These are phyloP conservation scores for Gastrolobium bilobum DNA, from an alignment of 306 rosid species.

Conservation along the genomic window DNA sequence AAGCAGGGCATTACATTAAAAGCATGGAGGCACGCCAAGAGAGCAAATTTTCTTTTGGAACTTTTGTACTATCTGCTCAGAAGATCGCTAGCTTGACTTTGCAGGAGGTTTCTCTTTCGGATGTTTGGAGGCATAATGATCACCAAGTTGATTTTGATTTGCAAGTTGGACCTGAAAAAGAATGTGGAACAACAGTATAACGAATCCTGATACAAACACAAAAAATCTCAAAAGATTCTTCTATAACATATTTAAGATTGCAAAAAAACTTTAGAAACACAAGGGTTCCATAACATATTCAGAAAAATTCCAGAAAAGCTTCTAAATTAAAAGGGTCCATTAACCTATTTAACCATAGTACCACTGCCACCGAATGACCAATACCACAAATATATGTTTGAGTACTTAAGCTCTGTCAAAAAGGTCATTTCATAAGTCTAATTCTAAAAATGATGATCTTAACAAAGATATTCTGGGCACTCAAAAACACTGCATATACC, in stretches of 20 bases:
- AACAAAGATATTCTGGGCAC: background rate
- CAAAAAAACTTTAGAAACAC: slow-evolving; percentile 24
- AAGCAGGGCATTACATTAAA: slow-evolving; percentile 44
- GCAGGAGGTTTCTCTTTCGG: slow-evolving; percentile 92
- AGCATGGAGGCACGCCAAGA: slow-evolving; percentile 42
- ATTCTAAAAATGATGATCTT: background rate
- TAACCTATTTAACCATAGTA: slow-evolving; percentile 17
- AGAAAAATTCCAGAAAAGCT: slow-evolving; percentile 4
- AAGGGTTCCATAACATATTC: slow-evolving; percentile 5
- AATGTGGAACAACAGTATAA: slow-evolving; percentile 31
- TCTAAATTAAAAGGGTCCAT: slow-evolving; percentile 5
- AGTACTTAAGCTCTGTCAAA: background rate
- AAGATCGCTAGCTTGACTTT: slow-evolving; percentile 63
- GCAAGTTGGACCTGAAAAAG: slow-evolving; percentile 84
- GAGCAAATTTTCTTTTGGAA: slow-evolving; percentile 29
- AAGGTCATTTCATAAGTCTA: background rate
- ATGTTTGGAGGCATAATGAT: slow-evolving; percentile 92
- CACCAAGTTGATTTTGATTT: slow-evolving; percentile 81
- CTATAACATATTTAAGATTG: slow-evolving; percentile 2
- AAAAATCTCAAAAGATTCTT: slow-evolving; percentile 5
- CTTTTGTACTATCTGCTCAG: slow-evolving; percentile 38
- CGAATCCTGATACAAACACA: slow-evolving; percentile 28
- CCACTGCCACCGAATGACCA: slow-evolving; percentile 28
- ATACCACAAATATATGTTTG: background rate
- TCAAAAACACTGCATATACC: slow-evolving; percentile 8